A percentile compares a stretch with the other conserved stretches of the same genome.
Evolutionary conservation across 805 yeast genomes (phyloP).

Genomic region (Monosporozyma yasuniensis): DNA sequence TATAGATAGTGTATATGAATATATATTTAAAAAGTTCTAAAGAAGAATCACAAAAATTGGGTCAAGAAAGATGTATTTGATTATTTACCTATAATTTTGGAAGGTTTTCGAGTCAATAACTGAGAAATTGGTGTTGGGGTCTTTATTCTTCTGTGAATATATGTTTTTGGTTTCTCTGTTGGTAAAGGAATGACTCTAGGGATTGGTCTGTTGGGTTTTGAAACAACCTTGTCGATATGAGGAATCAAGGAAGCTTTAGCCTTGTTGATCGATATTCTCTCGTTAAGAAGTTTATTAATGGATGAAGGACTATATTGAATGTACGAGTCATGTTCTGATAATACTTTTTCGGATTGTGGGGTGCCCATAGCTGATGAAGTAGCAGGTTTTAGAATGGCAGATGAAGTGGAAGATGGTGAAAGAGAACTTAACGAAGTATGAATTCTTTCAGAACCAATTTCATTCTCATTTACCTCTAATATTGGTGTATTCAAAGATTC

Average conservation of each 20-base stretch:
- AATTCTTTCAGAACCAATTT: neutral
- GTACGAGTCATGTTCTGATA: neutral
- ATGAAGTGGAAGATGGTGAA: neutral
- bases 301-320: neutral
- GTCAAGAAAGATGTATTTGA: neutral
- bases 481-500: neutral
- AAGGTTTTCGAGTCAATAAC: conserved; percentile 5
- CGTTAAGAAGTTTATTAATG: neutral
- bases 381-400: neutral
- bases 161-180: neutral
- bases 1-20: neutral
- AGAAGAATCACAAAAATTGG: neutral
- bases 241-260: neutral
- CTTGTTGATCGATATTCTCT: neutral
- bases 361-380: neutral
- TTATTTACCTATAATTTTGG: neutral
- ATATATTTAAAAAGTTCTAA: neutral
- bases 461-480: neutral
- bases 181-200: neutral
- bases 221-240: neutral
- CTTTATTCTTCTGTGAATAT: conserved; percentile 5
- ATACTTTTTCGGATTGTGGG: neutral
- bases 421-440: neutral
- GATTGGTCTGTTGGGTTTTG: neutral
- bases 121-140: conserved; percentile 22